These are phyloP conservation scores for Malassezia arunalokei DNA, from an alignment of 1,284 basidiomycete genomes.

Conservation along the genomic window DNA sequence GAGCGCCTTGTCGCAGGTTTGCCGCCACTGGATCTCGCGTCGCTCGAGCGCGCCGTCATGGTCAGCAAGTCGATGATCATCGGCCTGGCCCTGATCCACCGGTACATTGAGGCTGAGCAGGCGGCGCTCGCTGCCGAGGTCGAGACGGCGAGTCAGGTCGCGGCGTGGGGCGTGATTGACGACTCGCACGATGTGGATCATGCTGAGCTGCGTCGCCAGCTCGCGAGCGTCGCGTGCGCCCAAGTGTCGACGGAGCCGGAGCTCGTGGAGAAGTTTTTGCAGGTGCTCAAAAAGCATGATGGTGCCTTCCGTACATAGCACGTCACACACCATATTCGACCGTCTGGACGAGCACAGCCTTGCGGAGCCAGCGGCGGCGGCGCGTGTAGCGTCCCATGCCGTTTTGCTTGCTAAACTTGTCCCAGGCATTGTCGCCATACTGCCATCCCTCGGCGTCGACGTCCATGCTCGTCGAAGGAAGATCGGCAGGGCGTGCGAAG, in stretches of 20 bases:
- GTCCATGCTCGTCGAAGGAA: constrained; percentile 24
- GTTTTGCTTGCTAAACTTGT: constrained; percentile 60
- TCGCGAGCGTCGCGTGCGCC: constrained; percentile 50
- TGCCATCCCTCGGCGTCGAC: constrained; percentile 86
- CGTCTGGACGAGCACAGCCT: constrained; percentile 45
- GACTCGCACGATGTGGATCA: constrained; percentile 71
- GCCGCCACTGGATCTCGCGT: constrained; percentile 46
- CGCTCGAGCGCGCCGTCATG: constrained; percentile 81
- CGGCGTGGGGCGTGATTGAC: constrained; percentile 95
- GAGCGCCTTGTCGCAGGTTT: constrained; percentile 14
- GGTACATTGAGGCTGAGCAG: constrained; percentile 59
- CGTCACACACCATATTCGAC: constrained; percentile 28
- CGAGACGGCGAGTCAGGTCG: constrained; percentile 87
- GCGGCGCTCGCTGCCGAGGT: constrained; percentile 76
- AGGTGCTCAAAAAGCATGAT: constrained; percentile 3
- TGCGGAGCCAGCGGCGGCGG: constrained; percentile 46
- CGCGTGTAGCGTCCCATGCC: constrained; percentile 61
- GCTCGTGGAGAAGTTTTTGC: constrained; percentile 6
- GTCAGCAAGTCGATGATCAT: constrained; percentile 84
- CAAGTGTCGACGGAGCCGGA: constrained; percentile 9
- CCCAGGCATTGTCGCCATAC: constrained; percentile 94
- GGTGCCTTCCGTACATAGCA: constrained; percentile 5
- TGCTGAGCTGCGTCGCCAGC: constrained; percentile 74
- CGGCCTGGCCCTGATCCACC: constrained; percentile 67
- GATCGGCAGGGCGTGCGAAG: neutral